Base-by-base conservation (phyloP, 495 filamentous ascomycete species). In the Chaetomium tenue region DNA sequence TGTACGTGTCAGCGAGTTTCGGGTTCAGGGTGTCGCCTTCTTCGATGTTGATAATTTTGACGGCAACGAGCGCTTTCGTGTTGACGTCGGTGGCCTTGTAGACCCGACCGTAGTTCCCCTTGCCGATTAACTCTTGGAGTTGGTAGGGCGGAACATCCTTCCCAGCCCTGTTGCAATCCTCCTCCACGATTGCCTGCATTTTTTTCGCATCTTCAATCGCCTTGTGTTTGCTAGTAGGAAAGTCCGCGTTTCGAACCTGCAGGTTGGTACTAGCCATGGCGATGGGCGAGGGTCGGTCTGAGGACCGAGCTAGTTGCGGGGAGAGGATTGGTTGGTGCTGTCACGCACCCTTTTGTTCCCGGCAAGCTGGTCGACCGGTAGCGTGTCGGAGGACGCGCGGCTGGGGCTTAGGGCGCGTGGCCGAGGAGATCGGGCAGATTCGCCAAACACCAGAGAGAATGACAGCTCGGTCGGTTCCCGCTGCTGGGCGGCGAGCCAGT, bases 21-120 rank as follows among this genome's bases (percentile, higher is more conserved):
- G 87, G 86, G 67, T 90, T 88, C 22, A 86, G 74, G 16, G 88
- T 82, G 76, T 98, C 94, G 56, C 87, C 80, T 55, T 89, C 87
- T 71, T 98, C 94, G n/a, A 97, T 88, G 71, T 97, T 91, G 71
- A 97, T 87, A 63, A 97, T 93, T 73, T 98, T 98, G 72, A 98
- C 87, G 5, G 95, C 95, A 4, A 97, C 91, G 23, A 93, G 72
- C 22, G 82, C 75, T 26, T 84, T 81, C n/a, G 83, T 78, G 52
- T 76, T 81, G 76, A 76, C 76, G 75, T 79, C 88, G 64, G 70
- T 86, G 33, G 74, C 91, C 75, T 94, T 96, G 82, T 93, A 98
- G 11, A 98, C 94, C 42, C 93, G 87, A 20, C 94, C 95, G 77
- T 91, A 98, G 5, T 88, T 88, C n/a, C 94, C 94, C 75, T 97